A percentile compares a stretch with the other conserved stretches of the same genome.
Conservation (phyloP, 768 basidiomycete genomes). For the Mycena venus region DNA sequence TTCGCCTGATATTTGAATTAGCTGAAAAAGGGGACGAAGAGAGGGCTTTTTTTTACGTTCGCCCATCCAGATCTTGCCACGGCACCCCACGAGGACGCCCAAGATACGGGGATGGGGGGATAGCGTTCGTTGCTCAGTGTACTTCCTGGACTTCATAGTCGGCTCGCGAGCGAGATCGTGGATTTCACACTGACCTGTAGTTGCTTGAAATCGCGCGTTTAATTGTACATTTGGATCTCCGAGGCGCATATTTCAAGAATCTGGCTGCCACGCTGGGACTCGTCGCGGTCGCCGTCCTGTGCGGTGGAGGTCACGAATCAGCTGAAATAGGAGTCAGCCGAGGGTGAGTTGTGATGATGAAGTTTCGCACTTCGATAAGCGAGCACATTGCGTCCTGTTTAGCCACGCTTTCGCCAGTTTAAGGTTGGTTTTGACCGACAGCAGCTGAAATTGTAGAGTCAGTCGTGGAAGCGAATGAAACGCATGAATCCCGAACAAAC, state of each 20-base stretch:
- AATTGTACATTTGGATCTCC: slow-evolving; percentile 99
- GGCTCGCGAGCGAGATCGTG: no score
- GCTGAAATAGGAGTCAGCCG: slow-evolving; percentile 54
- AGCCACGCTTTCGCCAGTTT: slow-evolving; percentile 98
- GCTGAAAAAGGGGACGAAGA: no score
- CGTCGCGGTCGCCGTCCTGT: slow-evolving; percentile 73
- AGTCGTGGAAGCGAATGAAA: background rate
- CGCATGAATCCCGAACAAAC: slow-evolving; percentile 66
- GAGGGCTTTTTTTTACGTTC: no score
- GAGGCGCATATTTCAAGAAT: slow-evolving; percentile 97
- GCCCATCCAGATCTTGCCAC: slow-evolving; percentile 99
- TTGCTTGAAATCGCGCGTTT: slow-evolving; percentile 95
- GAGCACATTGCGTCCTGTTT: slow-evolving; percentile 90
- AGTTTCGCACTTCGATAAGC: slow-evolving; percentile 76
- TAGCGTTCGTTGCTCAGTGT: slow-evolving; percentile 95
- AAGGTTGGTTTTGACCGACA: slow-evolving; percentile 95
- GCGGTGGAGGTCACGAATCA: slow-evolving; percentile 82
- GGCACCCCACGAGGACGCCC: slow-evolving; percentile 99
- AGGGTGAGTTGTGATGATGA: background rate
- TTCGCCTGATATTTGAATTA: no score
- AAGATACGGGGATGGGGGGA: slow-evolving; percentile 98
- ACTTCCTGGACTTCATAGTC: no score
- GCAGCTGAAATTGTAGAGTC: slow-evolving; percentile 66
- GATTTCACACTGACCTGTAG: slow-evolving; percentile 99
- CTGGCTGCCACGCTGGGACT: slow-evolving; percentile 89